Conservation (phyloP, 148 eudicot genomes). For the Polygonum aviculare region DNA sequence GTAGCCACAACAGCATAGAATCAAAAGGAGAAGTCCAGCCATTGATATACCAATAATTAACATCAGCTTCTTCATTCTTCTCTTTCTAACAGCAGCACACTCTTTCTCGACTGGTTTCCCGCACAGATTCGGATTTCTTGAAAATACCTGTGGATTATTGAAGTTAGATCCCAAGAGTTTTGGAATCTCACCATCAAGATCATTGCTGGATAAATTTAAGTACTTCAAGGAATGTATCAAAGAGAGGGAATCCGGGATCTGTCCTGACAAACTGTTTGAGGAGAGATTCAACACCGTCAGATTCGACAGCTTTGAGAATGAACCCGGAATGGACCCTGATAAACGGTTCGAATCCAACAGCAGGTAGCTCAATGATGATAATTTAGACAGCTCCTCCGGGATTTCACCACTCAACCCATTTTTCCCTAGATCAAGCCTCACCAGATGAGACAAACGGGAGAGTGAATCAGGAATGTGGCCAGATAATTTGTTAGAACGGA, state of each 20-base stretch:
- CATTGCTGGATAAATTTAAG: slow-evolving; percentile 55
- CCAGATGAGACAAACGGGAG: slow-evolving; percentile 38
- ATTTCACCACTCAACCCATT: slow-evolving; percentile 55
- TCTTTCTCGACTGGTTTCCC: slow-evolving; percentile 46
- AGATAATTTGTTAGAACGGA: slow-evolving; percentile 37
- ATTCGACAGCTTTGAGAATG: slow-evolving; percentile 38
- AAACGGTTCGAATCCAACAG: slow-evolving; percentile 42
- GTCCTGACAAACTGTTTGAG: slow-evolving; percentile 50
- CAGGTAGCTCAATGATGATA: slow-evolving; percentile 31
- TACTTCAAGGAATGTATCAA: slow-evolving; percentile 29
- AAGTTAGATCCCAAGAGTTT: slow-evolving; percentile 35
- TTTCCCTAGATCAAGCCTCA: slow-evolving; percentile 46
- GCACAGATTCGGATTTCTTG: slow-evolving; percentile 43
- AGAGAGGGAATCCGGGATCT: slow-evolving; percentile 51
- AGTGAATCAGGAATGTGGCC: slow-evolving; percentile 54
- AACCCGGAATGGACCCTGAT: slow-evolving; percentile 53
- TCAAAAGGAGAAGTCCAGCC: slow-evolving; percentile 35
- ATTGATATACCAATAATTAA: slow-evolving; percentile 33
- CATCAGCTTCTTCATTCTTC: slow-evolving; percentile 35
- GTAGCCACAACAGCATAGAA: slow-evolving; percentile 55
- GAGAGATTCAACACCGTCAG: slow-evolving; percentile 55
- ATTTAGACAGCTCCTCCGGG: slow-evolving; percentile 42
- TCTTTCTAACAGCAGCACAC: slow-evolving; percentile 28
- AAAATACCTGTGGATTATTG: slow-evolving; percentile 35
- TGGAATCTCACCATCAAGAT: slow-evolving; percentile 73